Base-by-base conservation (phyloP, 108 stramenopile species). In the Cyclostephanos tholiformis region DNA sequence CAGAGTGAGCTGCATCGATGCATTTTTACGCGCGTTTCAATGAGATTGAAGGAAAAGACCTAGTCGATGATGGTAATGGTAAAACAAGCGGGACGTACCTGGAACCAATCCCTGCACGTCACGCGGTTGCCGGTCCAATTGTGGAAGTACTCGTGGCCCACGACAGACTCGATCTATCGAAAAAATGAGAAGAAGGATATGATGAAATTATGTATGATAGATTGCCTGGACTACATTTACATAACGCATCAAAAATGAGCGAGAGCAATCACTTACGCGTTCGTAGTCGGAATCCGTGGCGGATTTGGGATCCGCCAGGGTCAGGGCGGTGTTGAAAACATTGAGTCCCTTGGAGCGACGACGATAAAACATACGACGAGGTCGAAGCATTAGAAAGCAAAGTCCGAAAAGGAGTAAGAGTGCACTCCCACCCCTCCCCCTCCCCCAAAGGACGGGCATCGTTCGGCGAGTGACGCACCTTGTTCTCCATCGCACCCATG, bases 401-500 rank as follows among this genome's bases (percentile, higher is more conserved):
- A n/a, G n/a, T n/a, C n/a, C n/a, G n/a, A n/a, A n/a, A n/a, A n/a
- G n/a, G n/a, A n/a, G n/a, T n/a, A n/a, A n/a, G n/a, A n/a, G n/a
- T n/a, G n/a, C n/a, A n/a, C n/a, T n/a, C n/a, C n/a, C n/a, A n/a
- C n/a, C n/a, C n/a, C n/a, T n/a, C n/a, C n/a, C n/a, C n/a, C n/a
- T n/a, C n/a, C n/a, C n/a, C n/a, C n/a, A n/a, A n/a, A n/a, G n/a
- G n/a, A n/a, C n/a, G n/a, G n/a, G n/a, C n/a, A n/a, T n/a, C n/a
- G n/a, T n/a, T n/a, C n/a, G n/a, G n/a, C n/a, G n/a, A n/a, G n/a
- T n/a, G n/a, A 59, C 58, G 16, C 48, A 44, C 82, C 84, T 97
- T 97, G 83, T 99, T 99, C 79, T 99, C 98, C 98, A 99, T 99
- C 52, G 98, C 94, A 12, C 98, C 95, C 87, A 94, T 92, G 77